Evolutionary conservation across 2,329 filamentous ascomycete species (phyloP).

Genomic region (Aspergillus terreus): DNA sequence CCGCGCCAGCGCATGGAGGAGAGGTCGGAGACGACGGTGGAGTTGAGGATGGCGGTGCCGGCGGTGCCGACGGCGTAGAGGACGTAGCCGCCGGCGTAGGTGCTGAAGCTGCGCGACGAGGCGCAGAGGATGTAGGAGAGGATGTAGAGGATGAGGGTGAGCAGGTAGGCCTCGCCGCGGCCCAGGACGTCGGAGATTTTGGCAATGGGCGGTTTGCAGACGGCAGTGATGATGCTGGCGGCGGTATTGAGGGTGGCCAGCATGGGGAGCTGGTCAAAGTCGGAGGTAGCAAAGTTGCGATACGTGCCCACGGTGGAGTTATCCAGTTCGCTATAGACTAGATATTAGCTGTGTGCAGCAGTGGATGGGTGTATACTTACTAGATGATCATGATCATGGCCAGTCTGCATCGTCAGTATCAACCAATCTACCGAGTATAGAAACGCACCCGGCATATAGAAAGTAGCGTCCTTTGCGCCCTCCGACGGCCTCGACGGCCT

Average conservation of each 20-base stretch:
- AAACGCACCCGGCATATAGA: constrained; percentile 24
- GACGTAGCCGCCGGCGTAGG: constrained; percentile 36
- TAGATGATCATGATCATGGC: constrained; percentile 30
- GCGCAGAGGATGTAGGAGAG: constrained; percentile 39
- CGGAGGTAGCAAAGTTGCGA: constrained; percentile 40
- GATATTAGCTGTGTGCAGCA: neutral
- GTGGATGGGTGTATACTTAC: constrained; percentile 14
- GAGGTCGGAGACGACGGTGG: constrained; percentile 42
- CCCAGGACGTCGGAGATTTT: constrained; percentile 44
- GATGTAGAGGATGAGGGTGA: constrained; percentile 33
- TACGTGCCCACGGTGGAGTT: constrained; percentile 38
- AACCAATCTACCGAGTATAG: constrained; percentile 3
- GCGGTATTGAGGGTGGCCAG: constrained; percentile 35
- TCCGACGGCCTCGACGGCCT: constrained; percentile 26
- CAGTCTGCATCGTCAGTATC: constrained; percentile 12
- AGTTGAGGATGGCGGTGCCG: constrained; percentile 39
- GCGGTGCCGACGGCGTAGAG: constrained; percentile 37
- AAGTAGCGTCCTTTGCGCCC: constrained; percentile 29
- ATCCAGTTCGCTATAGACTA: constrained; percentile 30
- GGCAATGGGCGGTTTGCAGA: constrained; percentile 41
- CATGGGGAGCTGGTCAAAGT: constrained; percentile 35
- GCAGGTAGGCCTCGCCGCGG: constrained; percentile 36
- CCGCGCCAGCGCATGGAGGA: constrained; percentile 40
- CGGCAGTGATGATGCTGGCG: constrained; percentile 36
- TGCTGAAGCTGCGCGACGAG: constrained; percentile 30